These are phyloP conservation scores for Diaporthe eres DNA, from an alignment of 2,329 filamentous ascomycete species.

Conservation along the genomic window DNA sequence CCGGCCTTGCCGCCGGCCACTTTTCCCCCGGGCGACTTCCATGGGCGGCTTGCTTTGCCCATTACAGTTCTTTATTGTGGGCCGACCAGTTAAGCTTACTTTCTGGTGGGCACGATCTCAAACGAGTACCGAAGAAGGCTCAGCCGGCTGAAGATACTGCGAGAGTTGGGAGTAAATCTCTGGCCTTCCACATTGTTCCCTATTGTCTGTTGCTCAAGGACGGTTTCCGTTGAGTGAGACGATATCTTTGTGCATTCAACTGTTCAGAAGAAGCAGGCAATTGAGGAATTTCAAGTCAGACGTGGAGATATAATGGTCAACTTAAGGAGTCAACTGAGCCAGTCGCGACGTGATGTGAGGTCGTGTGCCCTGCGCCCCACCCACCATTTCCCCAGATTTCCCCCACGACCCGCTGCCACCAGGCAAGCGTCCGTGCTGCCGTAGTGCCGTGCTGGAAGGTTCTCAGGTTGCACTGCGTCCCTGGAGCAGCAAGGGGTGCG, in stretches of 20 bases:
- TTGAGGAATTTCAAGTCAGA: neutral
- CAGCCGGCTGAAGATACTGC: neutral
- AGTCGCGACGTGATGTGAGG: neutral
- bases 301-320: neutral
- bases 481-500: neutral
- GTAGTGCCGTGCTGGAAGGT: neutral
- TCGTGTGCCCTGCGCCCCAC: neutral
- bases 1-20: neutral
- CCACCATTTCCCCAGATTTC: constrained; percentile 16
- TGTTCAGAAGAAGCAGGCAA: neutral
- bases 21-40: neutral
- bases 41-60: neutral
- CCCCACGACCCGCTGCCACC: neutral
- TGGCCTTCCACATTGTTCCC: neutral
- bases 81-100: neutral
- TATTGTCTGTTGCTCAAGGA: neutral
- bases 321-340: neutral
- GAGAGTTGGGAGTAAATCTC: neutral
- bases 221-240: neutral
- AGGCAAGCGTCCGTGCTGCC: neutral
- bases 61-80: neutral
- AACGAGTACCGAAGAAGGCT: neutral
- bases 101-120: neutral
- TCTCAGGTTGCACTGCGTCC: neutral
- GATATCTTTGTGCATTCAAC: neutral